A percentile compares a stretch with the other conserved stretches of the same genome.
Evolutionary conservation across 805 yeast genomes (phyloP).

Genomic region (Spathaspora gorwiae): DNA sequence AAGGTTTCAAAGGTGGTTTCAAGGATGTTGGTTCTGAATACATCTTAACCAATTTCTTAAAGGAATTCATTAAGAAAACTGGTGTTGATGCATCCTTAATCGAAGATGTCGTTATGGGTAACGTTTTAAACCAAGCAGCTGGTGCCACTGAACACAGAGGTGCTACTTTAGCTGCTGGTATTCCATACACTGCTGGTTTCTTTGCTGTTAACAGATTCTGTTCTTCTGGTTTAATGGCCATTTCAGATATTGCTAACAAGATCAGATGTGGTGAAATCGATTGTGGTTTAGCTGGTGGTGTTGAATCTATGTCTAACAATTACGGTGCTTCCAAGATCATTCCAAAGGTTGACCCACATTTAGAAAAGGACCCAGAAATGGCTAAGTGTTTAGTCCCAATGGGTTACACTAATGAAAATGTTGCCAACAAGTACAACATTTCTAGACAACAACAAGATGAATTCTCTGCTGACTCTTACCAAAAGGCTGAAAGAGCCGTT

Average conservation of each 20-base stretch:
- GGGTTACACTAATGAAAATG: constrained; percentile 95
- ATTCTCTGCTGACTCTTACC: constrained; percentile 83
- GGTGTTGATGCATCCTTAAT: constrained; percentile 49
- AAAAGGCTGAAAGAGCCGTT: constrained; percentile 77
- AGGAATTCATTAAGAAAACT: constrained; percentile 53
- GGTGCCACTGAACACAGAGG: constrained; percentile 95
- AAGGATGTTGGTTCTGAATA: constrained; percentile 82
- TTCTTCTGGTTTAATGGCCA: constrained; percentile 89
- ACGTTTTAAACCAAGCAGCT: constrained; percentile 87
- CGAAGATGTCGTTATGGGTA: constrained; percentile 86
- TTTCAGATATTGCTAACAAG: constrained; percentile 85
- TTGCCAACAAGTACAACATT: constrained; percentile 62
- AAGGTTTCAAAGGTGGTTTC: constrained; percentile 82
- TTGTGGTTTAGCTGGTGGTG: constrained; percentile 89
- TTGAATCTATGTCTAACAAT: constrained; percentile 87
- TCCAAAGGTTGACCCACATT: constrained; percentile 40
- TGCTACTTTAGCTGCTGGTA: constrained; percentile 85
- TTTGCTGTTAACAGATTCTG: constrained; percentile 90
- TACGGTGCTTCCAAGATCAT: constrained; percentile 72
- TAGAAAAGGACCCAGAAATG: constrained; percentile 35
- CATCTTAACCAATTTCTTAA: constrained; percentile 60
- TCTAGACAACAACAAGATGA: constrained; percentile 74
- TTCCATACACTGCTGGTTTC: constrained; percentile 76
- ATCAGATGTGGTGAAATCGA: constrained; percentile 84
- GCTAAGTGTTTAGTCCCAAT: constrained; percentile 82